Percentiles rank a stretch among this genome's conserved stretches.
These are phyloP conservation scores for Platismatia glauca DNA, from an alignment of 495 filamentous ascomycete genomes.

Conservation along the genomic window DNA sequence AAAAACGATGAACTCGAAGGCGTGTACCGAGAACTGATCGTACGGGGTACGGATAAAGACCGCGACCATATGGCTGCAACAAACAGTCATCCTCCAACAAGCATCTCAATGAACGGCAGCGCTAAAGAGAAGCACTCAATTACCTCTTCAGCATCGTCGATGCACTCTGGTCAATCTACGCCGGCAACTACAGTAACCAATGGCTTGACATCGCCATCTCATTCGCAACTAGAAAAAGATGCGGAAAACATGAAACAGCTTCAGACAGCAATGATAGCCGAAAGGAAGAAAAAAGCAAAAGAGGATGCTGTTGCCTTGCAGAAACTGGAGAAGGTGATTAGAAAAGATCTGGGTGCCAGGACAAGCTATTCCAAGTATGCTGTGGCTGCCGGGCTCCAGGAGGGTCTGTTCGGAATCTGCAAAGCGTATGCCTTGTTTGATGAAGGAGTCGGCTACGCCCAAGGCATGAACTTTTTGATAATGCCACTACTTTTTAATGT, in stretches of 20 bases:
- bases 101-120: constrained; percentile 35
- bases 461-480: constrained; percentile 97
- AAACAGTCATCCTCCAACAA: constrained; percentile 21
- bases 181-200: constrained; percentile 52
- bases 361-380: constrained; percentile 96
- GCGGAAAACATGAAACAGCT: constrained; percentile 56
- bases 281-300: constrained; percentile 63
- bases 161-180: constrained; percentile 70
- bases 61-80: constrained; percentile 43
- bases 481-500: constrained; percentile 98
- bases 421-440: constrained; percentile 98
- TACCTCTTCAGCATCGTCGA: constrained; percentile 67
- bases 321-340: constrained; percentile 87
- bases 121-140: constrained; percentile 54
- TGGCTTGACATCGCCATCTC: constrained; percentile 46
- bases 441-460: constrained; percentile 89
- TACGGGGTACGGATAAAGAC: constrained; percentile 71
- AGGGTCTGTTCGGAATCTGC: constrained; percentile 87
- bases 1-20: constrained; percentile 82
- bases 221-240: constrained; percentile 49
- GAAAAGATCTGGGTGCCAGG: constrained; percentile 77
- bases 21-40: constrained; percentile 76
- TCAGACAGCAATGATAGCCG: constrained; percentile 54
- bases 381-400: constrained; percentile 79
- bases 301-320: constrained; percentile 60